Conservation (phyloP, 371 early-diverging fungal species). For the Mortierella sp. region DNA sequence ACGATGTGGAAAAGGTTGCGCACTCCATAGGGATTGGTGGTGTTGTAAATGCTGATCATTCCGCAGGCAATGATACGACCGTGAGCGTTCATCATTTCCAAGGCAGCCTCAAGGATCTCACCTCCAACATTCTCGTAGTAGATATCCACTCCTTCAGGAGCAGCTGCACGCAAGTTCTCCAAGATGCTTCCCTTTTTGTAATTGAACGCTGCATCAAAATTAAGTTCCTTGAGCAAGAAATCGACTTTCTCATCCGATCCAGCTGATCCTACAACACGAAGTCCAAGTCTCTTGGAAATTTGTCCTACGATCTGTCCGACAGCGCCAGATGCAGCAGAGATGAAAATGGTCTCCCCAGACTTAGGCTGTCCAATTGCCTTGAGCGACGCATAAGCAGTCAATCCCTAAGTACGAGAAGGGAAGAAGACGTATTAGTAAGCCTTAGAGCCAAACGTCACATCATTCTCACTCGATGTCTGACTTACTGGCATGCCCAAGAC, state of each 20-base stretch:
- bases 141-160: conserved; percentile 79
- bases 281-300: conserved; percentile 70
- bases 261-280: conserved; percentile 75
- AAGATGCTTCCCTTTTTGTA: conserved; percentile 71
- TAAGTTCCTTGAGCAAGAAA: conserved; percentile 63
- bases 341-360: conserved; percentile 74
- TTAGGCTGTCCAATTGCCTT: conserved; percentile 69
- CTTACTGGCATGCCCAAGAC: conserved; percentile 69
- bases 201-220: conserved; percentile 81
- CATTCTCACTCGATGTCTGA: neutral
- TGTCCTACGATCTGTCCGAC: conserved; percentile 78
- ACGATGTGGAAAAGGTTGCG: conserved; percentile 62
- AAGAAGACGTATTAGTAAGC: neutral
- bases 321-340: conserved; percentile 65
- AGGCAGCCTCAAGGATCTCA: conserved; percentile 72
- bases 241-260: conserved; percentile 79
- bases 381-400: conserved; percentile 50
- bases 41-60: conserved; percentile 79
- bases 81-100: conserved; percentile 60
- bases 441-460: neutral
- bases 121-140: conserved; percentile 85
- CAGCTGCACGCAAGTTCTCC: conserved; percentile 53
- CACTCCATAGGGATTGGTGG: conserved; percentile 59
- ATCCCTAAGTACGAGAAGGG: conserved; percentile 33
- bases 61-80: conserved; percentile 71